These are phyloP conservation scores for Prosopis cineraria DNA, from an alignment of 306 rosid genomes.

Conservation along the genomic window DNA sequence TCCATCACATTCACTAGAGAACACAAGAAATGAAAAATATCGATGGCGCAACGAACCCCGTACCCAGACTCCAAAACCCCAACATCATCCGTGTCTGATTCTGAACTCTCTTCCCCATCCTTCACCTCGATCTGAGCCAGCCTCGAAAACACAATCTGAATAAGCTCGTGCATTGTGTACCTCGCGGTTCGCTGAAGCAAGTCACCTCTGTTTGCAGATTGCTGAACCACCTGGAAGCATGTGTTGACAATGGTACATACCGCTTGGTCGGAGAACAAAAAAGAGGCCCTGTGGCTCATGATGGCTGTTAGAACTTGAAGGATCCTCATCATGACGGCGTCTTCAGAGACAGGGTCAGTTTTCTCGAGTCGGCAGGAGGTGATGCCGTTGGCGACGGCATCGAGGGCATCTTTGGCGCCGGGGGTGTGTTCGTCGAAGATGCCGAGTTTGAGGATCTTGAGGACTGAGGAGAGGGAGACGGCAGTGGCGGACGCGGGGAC, in stretches of 20 bases:
- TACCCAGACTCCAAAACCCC: slow-evolving; percentile 48
- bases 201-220: slow-evolving; percentile 62
- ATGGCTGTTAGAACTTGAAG: slow-evolving; percentile 58
- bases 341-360: slow-evolving; percentile 68
- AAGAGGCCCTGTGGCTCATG: slow-evolving; percentile 68
- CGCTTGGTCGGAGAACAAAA: slow-evolving; percentile 58
- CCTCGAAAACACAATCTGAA: slow-evolving; percentile 65
- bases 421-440: slow-evolving; percentile 71
- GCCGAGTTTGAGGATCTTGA: slow-evolving; percentile 67
- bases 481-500: slow-evolving; percentile 75
- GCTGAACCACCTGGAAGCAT: slow-evolving; percentile 81
- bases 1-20: slow-evolving; percentile 82
- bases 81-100: slow-evolving; percentile 50
- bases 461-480: slow-evolving; percentile 69
- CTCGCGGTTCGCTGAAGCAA: slow-evolving; percentile 74
- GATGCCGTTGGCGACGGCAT: slow-evolving; percentile 53
- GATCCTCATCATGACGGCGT: slow-evolving; percentile 84
- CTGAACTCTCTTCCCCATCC: slow-evolving; percentile 44
- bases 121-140: slow-evolving; percentile 57
- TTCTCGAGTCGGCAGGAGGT: slow-evolving; percentile 73
- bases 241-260: slow-evolving; percentile 73
- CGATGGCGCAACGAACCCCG: slow-evolving; percentile 71
- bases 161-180: slow-evolving; percentile 81
- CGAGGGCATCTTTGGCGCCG: slow-evolving; percentile 62
- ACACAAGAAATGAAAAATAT: slow-evolving; percentile 79